Evolutionary conservation across 1,284 basidiomycete species (phyloP).

Genomic region (Marasmius tenuissimus): DNA sequence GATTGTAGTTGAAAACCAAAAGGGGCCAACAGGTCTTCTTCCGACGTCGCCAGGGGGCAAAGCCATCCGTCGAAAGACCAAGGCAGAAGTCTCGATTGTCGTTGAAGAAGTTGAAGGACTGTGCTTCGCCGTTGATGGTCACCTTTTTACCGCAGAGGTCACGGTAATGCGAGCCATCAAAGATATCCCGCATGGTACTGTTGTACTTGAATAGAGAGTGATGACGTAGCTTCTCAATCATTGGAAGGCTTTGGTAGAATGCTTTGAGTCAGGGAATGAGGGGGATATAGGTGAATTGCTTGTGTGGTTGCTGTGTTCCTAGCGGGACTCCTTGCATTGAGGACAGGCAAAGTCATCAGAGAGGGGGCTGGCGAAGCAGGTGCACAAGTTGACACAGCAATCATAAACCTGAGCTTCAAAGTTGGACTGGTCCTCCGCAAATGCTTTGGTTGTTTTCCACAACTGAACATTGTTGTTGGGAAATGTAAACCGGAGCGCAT

Average conservation of each 20-base stretch:
- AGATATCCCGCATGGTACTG: not conserved
- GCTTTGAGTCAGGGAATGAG: not conserved
- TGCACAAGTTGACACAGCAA: not conserved
- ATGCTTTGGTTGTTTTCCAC: no score
- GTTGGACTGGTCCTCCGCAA: no score
- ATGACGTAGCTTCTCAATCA: conserved; percentile 3
- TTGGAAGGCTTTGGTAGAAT: not conserved
- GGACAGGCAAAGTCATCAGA: not conserved
- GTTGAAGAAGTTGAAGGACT: conserved; percentile 2
- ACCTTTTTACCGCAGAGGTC: no score
- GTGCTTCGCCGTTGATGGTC: not conserved
- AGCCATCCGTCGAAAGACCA: conserved; percentile 23
- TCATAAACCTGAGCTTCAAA: not conserved
- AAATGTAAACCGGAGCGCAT: no score
- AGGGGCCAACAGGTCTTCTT: conserved; percentile 32
- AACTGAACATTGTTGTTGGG: no score
- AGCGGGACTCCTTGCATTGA: not conserved
- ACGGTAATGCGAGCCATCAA: conserved; percentile 9
- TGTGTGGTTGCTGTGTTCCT: not conserved
- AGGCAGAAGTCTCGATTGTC: conserved; percentile 20
- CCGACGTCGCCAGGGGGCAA: conserved; percentile 22
- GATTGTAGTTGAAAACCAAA: conserved; percentile 32
- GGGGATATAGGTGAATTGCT: not conserved
- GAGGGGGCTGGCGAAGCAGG: not conserved
- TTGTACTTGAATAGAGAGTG: not conserved